Base-by-base conservation (phyloP, 306 rosid species). In the Begonia masoniana region DNA sequence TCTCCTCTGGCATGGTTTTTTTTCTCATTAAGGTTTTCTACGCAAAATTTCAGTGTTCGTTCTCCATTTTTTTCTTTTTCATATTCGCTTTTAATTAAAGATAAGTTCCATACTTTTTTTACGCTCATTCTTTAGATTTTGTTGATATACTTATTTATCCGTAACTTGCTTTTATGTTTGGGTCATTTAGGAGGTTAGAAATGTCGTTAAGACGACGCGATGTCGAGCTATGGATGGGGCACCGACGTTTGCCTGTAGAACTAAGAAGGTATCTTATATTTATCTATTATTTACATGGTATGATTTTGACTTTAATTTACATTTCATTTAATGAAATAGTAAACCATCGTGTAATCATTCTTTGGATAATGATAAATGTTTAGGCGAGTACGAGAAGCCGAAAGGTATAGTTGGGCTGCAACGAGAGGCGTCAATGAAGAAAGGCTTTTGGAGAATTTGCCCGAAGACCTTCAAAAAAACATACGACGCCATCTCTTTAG, bases 341-440 rank as follows among this genome's bases (percentile, higher is more conserved):
- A 31, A 31, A 31, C 39, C 39, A 31, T 31, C 39, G 5, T 31
- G 7, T 31, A 31, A 31, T 31, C 8, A 31, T 31, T 31, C 39
- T 31, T 31, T 31, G 39, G 8, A 31, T 31, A 31, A 31, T 7
- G 8, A 31, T 31, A 31, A 31, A 31, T 31, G 39, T 0, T 63
- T 60, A 87, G 96, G 91, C 75, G 57, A 71, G 94, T 87, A 41
- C 70, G 76, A 52, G 72, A 68, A 51, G 94, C 91, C 5, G 96
- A 87, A 71, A 75, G 91, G 50, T 87, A 74, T 55, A 76, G 58
- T 15, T 87, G 94, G 96, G 94, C 87, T 43, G 94, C 96, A 12
- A 83, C 96, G 47, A 78, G 96, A 63, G 96, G 96, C 3, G 96
- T 83, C 62, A 84, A 87, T 77, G 96, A 87, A 69, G 94, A 83